Base-by-base conservation (phyloP, 768 basidiomycete genomes). In the Hemileccinum impolitum region DNA sequence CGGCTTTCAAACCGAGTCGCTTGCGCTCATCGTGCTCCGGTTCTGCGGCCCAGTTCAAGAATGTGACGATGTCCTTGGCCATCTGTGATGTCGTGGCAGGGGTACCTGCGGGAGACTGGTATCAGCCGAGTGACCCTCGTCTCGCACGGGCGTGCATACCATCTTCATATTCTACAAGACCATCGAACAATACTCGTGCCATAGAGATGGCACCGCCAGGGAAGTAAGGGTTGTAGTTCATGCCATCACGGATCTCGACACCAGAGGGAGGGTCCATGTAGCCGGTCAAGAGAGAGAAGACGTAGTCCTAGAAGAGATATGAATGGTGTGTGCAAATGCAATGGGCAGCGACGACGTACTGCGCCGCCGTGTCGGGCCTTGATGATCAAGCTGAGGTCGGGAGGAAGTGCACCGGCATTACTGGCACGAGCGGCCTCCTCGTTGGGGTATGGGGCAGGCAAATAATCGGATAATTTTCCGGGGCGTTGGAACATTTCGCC, bases 191-290 rank as follows among this genome's bases (percentile, higher is more conserved):
- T 31, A 97, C 83, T 64, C 95, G 91, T 44, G 92, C 94, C 96
- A 99, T 99, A 65, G 91, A 89, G 52, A 98, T 97, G 57, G 94
- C 94, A 63, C 94, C 95, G 47, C 96, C 94, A 36, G 95, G 95
- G 88, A 99, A 99, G 77, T 87, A 98, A 17, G 94, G 93, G 74
- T 92, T 93, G 80, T 96, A 98, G 81, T 94, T 96, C 91, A 97
- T 89, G 58, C 92, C 95, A 45, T 97, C 95, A 69, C 90, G 91
- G 56, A 95, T 78, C 66, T 92, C 90, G 53, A 95, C 88, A 51
- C 92, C 93, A 51, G 95, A 92, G 37, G 96, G 96, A 44, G 96
- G 87, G 61, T 98, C 96, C 37, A 92, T 77, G 73, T 98, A 98
- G 50, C 96, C 96, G 28, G 96, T 99, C 58, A 99, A 79, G 49